Evolutionary conservation across 192 early-diverging fungal genomes (phyloP).

Genomic region (Coemansia sp.): DNA sequence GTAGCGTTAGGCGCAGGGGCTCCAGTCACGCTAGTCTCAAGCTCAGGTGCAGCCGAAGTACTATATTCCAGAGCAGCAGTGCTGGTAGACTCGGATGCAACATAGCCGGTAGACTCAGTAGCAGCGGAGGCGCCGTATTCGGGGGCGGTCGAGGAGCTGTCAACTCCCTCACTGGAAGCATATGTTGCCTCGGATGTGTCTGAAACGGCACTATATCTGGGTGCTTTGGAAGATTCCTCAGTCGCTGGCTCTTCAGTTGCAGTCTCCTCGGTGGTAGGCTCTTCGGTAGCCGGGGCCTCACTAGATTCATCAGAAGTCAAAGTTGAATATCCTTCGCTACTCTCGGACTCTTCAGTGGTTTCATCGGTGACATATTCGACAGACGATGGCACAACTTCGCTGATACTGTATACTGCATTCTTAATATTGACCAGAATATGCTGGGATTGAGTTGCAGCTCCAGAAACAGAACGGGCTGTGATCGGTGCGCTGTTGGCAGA

Average conservation of each 20-base stretch:
- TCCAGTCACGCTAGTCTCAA: not conserved
- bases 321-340: not conserved
- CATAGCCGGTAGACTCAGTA: not conserved
- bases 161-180: not conserved
- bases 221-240: not conserved
- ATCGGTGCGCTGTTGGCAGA: not conserved
- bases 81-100: not conserved
- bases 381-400: not conserved
- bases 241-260: not conserved
- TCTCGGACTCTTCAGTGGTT: not conserved
- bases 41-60: not conserved
- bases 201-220: not conserved
- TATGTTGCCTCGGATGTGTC: not conserved
- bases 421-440: not conserved
- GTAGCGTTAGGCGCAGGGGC: not conserved
- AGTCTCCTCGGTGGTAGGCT: not conserved
- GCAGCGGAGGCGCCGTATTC: not conserved
- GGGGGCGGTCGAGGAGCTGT: not conserved
- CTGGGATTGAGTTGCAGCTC: not conserved
- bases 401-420: not conserved
- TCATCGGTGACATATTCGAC: slow-evolving; percentile 6
- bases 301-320: not conserved
- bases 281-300: not conserved
- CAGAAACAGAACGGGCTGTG: not conserved
- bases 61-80: not conserved